Evolutionary conservation across 805 yeast species (phyloP).

Genomic region (Jamesozyma rosinii): DNA sequence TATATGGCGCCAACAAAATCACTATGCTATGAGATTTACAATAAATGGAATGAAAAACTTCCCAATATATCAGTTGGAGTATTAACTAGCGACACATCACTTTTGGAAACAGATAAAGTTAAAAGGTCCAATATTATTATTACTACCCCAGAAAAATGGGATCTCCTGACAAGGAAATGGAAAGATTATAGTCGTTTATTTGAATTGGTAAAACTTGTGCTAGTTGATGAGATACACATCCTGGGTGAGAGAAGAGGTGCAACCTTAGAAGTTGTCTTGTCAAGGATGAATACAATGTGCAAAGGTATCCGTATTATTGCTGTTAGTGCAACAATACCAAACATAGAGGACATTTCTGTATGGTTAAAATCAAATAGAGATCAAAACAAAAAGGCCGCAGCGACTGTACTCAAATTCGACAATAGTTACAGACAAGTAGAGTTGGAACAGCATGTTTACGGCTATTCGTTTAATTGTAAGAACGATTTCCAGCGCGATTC

Average conservation of each 20-base stretch:
- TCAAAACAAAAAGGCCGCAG: conserved; percentile 12
- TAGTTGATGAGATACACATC: conserved; percentile 42
- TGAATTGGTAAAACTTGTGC: conserved; percentile 37
- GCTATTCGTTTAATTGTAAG: conserved; percentile 31
- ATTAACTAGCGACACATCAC: conserved; percentile 47
- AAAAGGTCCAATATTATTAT: conserved; percentile 44
- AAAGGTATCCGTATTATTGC: conserved; percentile 35
- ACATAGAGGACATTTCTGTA: conserved; percentile 38
- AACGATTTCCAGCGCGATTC: conserved; percentile 44
- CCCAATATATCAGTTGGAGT: conserved; percentile 39
- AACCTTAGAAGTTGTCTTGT: conserved; percentile 38
- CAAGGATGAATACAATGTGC: conserved; percentile 39
- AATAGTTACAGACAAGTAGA: conserved; percentile 41
- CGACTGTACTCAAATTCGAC: conserved; percentile 36
- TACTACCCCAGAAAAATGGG: conserved; percentile 59
- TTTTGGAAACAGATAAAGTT: conserved; percentile 37
- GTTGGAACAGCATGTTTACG: conserved; percentile 37
- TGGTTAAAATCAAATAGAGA: conserved; percentile 33
- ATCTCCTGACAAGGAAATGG: conserved; percentile 45
- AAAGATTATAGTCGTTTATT: conserved; percentile 34
- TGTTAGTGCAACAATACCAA: conserved; percentile 47
- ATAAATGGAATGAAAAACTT: conserved; percentile 40
- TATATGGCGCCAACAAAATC: conserved; percentile 57
- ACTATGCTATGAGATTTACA: conserved; percentile 41
- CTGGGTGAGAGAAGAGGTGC: conserved; percentile 41